Evolutionary conservation across 164 flowering plant species (phyloP), one percentile per base, ranked within the genome.

Genomic region (Malania oleifera): DNA sequence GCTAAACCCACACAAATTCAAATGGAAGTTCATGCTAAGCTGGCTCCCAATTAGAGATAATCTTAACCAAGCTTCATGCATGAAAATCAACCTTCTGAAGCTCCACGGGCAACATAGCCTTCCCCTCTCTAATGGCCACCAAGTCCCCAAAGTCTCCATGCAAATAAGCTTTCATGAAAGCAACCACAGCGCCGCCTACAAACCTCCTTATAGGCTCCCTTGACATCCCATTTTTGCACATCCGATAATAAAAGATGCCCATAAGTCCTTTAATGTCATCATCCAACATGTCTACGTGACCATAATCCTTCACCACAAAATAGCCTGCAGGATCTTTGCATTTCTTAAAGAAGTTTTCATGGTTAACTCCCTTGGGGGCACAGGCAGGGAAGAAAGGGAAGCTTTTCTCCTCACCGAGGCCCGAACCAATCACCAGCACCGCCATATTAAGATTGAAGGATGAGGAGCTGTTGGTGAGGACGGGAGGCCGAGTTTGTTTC

Each of bases 321-420:
- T 89, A 72, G 35, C 79, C 80, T 2, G 82, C 84, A 1, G 96
- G 98, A 17, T 59, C 37, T 7, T 66, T 20, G 39, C 91, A 81
- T 45, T 91, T 91, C 0, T 62, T 63, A 35, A 57, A 84, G 69
- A 91, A 86, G 19, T 89, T 81, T 52, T 58, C 72, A 57, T 91
- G 98, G 78, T 85, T 89, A 23, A 87, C 91, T 13, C 98, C 96
- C 40, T 73, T 77, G 0, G 98, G 96, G 3, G 96, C 93, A 60
- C 92, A 86, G 35, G 98, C 78, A 54, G 96, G 96, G 65, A 83
- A 85, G 19, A 86, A 44, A 8, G 78, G 79, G 59, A 76, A 75
- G 67, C 24, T 85, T 55, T 55, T 75, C 13, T 77, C 38, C 50
- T 80, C 86, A 2, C 96, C 98, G 15, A 87, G 59, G 0, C 91